Percentiles rank a stretch among this genome's conserved stretches.
phyloP scores from a whole-genome alignment of 139 green algal species.

The Trebouxia sp. region DNA sequence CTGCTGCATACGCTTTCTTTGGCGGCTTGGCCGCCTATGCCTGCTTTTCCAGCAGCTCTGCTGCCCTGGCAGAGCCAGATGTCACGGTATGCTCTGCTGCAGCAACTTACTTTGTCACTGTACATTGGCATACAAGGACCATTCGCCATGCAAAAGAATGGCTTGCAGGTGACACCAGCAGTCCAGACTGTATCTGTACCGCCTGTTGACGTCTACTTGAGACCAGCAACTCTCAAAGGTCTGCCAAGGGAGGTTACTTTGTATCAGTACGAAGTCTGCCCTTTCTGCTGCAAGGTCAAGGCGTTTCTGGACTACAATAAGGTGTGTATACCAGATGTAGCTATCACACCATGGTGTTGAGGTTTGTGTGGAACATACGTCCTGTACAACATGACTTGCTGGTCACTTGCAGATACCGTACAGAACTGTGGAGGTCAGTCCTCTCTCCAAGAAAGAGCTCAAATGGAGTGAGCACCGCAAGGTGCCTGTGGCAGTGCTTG shows the following conservation, averaged over 20 bases:
- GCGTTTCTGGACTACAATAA: constrained; percentile 94
- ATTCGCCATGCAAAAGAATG: neutral
- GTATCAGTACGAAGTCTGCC: constrained; percentile 98
- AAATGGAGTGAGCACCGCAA: constrained; percentile 87
- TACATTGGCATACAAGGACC: neutral
- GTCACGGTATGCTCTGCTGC: neutral
- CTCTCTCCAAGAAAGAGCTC: constrained; percentile 92
- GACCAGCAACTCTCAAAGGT: neutral
- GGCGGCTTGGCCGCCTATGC: neutral
- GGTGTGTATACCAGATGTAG: constrained; percentile 37
- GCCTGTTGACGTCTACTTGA: neutral
- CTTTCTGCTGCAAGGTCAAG: constrained; percentile 99
- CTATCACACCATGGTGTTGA: neutral
- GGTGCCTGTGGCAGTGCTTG: constrained; percentile 85
- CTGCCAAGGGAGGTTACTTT: constrained; percentile 63
- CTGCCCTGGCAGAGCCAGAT: constrained; percentile 5
- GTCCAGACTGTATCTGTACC: neutral
- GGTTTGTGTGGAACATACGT: neutral
- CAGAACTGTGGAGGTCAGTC: constrained; percentile 93
- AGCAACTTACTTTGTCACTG: neutral
- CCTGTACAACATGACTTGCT: neutral
- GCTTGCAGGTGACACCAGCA: neutral
- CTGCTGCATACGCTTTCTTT: neutral
- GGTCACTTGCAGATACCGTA: constrained; percentile 82
- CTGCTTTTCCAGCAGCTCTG: neutral